These are phyloP conservation scores for Mycena rebaudengoi DNA, from an alignment of 768 basidiomycete species.

Conservation along the genomic window DNA sequence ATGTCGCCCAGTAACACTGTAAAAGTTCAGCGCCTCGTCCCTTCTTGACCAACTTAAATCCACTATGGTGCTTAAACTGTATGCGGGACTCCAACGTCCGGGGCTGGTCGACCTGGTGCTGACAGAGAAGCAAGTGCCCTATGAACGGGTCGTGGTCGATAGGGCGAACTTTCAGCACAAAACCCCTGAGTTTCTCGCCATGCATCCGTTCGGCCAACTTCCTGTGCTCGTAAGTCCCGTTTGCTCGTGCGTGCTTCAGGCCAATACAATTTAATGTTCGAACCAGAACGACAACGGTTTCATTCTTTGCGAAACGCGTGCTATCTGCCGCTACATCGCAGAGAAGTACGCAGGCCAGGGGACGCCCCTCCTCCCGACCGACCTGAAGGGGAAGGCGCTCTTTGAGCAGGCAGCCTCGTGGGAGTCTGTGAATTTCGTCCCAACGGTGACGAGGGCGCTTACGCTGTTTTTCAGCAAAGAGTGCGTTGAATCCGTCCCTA, in stretches of 20 bases:
- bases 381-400: slow-evolving; percentile 32
- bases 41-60: too few species aligned
- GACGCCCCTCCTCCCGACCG: slow-evolving; percentile 45
- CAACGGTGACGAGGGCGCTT: slow-evolving; percentile 46
- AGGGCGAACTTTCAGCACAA: slow-evolving; percentile 58
- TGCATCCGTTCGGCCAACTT: slow-evolving; percentile 73
- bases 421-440: slow-evolving; percentile 54
- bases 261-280: neutral
- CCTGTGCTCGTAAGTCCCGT: slow-evolving; percentile 57
- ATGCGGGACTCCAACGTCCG: slow-evolving; percentile 43
- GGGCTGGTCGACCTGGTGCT: slow-evolving; percentile 61
- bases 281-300: neutral
- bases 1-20: too few species aligned
- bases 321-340: slow-evolving; percentile 55
- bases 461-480: slow-evolving; percentile 53
- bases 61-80: slow-evolving; percentile 57
- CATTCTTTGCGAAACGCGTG: slow-evolving; percentile 57
- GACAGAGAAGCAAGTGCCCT: slow-evolving; percentile 66
- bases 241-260: neutral
- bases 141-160: slow-evolving; percentile 57
- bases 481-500: too few species aligned
- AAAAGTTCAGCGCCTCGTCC: too few species aligned
- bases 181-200: slow-evolving; percentile 45
- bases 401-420: slow-evolving; percentile 47
- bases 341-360: slow-evolving; percentile 51